Base-by-base conservation (phyloP, 2,329 filamentous ascomycete species). In the Diaporthe caulivora region DNA sequence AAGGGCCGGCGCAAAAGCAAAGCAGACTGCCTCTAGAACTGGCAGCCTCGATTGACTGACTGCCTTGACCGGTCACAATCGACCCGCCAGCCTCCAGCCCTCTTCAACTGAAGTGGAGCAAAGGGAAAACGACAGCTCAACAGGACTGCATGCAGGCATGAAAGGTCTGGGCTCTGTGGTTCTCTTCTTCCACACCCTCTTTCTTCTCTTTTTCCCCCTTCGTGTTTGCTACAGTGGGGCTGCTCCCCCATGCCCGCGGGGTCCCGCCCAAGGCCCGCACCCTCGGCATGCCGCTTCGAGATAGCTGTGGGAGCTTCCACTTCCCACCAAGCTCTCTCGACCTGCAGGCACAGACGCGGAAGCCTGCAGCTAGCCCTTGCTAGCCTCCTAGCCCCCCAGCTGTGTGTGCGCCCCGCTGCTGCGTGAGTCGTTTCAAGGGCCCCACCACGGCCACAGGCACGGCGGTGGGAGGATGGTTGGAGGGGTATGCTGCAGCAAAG, bases 371-470 rank as follows among this genome's bases (percentile, higher is more conserved):
- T 8, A 53, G 47, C n/a, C n/a, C n/a, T n/a, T n/a, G n/a, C n/a
- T n/a, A n/a, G n/a, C n/a, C n/a, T n/a, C n/a, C 47, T 51, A 42
- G 7, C 21, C 51, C 8, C 18, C 54, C 29, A 17, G 13, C 8
- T 54, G 51, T n/a, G n/a, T n/a, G n/a, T 40, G 37, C 13, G 37
- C 58, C 44, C 60, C 42, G 11, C 13, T 37, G 60, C 44, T 51
- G 62, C 62, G 29, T 65, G 62, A 65, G 62, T 65, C 62, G 62
- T 65, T 51, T 65, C 62, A 65, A 44, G 44, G 62, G 44, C 26
- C 62, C 62, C 62, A 65, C 62, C 2, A 17, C n/a, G 17, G n/a
- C 57, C 40, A n/a, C n/a, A 40, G 18, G 40, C 29, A 65, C 26
- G 60, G 60, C 29, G 44, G 60, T 51, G 60, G 60, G 24, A 13